phyloP scores from a whole-genome alignment of 2,329 filamentous ascomycete species.

The Neobulgaria alba region DNA sequence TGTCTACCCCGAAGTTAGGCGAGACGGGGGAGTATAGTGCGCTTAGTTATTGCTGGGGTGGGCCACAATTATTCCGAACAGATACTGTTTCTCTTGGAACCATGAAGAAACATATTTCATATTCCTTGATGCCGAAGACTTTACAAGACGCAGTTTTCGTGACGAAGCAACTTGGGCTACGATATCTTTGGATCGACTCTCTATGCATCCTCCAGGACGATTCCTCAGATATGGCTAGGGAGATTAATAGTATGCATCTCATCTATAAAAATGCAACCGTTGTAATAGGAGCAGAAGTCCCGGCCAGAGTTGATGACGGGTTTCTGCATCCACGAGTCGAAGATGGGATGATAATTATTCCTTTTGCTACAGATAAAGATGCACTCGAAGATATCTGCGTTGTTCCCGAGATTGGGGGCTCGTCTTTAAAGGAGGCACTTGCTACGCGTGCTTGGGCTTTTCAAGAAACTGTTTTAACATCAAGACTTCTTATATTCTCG shows the following conservation, averaged over 20 bases:
- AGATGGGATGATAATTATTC: background rate
- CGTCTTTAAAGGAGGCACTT: background rate
- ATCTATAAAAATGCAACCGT: slow-evolving; percentile 3
- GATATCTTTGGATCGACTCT: slow-evolving; percentile 2
- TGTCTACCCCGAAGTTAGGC: background rate
- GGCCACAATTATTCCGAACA: slow-evolving; percentile 2
- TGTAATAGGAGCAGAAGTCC: slow-evolving; percentile 5
- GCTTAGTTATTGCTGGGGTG: slow-evolving; percentile 9
- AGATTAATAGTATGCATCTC: background rate
- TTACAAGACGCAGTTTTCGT: slow-evolving; percentile 3
- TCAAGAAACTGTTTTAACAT: background rate
- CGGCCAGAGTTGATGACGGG: slow-evolving; percentile 1
- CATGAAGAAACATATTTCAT: slow-evolving; percentile 1
- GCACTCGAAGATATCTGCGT: background rate
- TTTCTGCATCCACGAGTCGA: slow-evolving; percentile 2
- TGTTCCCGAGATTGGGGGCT: background rate
- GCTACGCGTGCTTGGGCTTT: slow-evolving; percentile 1
- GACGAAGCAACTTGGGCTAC: background rate
- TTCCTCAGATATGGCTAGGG: background rate
- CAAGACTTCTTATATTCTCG: background rate
- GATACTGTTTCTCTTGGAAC: background rate
- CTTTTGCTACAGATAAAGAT: background rate
- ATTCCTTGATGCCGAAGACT: slow-evolving; percentile 4
- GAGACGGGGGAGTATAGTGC: slow-evolving; percentile 2
- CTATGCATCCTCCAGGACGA: slow-evolving; percentile 2